Conservation (phyloP, 106 monocot species). For the Apostasia ramifera region DNA sequence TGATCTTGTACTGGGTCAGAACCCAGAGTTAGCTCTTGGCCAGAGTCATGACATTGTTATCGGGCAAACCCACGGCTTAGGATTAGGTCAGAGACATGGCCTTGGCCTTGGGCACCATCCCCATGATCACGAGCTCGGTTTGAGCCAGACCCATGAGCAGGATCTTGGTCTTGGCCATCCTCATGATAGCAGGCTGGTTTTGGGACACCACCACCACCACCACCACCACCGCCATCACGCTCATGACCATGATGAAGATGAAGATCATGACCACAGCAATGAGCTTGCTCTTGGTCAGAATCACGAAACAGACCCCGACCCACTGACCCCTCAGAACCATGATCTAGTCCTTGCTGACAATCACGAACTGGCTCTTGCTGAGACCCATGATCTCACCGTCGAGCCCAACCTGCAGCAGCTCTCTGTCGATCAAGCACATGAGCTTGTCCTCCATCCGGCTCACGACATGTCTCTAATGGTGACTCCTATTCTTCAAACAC, state of each 20-base stretch:
- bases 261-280: slow-evolving; percentile 17
- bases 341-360: slow-evolving; percentile 47
- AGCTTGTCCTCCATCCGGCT: slow-evolving; percentile 45
- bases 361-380: slow-evolving; percentile 67
- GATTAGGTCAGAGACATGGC: slow-evolving; percentile 36
- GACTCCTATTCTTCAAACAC: slow-evolving; percentile 48
- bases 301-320: slow-evolving; percentile 36
- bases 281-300: slow-evolving; percentile 38
- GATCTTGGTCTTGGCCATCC: slow-evolving; percentile 9
- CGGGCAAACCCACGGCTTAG: slow-evolving; percentile 40
- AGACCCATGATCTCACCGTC: slow-evolving; percentile 39
- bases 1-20: slow-evolving; percentile 71
- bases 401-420: slow-evolving; percentile 48
- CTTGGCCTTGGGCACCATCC: slow-evolving; percentile 32
- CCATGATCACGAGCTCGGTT: slow-evolving; percentile 34
- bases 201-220: slow-evolving; percentile 12
- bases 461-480: slow-evolving; percentile 46
- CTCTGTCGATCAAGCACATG: slow-evolving; percentile 53
- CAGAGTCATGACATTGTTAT: slow-evolving; percentile 56
- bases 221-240: slow-evolving; percentile 14
- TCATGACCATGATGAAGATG: neutral
- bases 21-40: slow-evolving; percentile 43
- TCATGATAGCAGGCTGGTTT: slow-evolving; percentile 7
- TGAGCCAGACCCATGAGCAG: slow-evolving; percentile 37
- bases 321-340: slow-evolving; percentile 26